These are phyloP conservation scores for Fraxinus excelsior DNA, from an alignment of 257 asterid genomes.

Conservation along the genomic window DNA sequence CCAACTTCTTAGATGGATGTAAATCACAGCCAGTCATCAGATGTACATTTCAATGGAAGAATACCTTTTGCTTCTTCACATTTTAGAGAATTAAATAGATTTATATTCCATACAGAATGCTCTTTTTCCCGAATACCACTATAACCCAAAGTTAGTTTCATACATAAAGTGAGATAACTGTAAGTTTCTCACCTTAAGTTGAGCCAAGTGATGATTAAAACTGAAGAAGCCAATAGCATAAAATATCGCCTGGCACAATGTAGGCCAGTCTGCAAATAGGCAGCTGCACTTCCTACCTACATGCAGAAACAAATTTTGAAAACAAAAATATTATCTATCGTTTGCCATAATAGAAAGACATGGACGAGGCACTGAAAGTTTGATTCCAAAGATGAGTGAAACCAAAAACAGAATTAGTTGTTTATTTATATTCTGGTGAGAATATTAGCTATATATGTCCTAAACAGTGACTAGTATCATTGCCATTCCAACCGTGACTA, in stretches of 20 bases:
- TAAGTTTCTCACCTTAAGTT: slow-evolving; percentile 67
- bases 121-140: background rate
- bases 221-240: slow-evolving; percentile 66
- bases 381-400: background rate
- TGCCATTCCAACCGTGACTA: background rate
- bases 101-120: background rate
- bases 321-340: background rate
- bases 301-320: slow-evolving; percentile 13
- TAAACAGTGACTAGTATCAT: background rate
- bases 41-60: background rate
- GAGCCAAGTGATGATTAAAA: slow-evolving; percentile 81
- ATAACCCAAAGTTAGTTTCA: background rate
- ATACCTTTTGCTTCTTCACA: background rate
- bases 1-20: background rate
- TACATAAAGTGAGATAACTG: background rate
- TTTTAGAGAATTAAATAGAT: background rate
- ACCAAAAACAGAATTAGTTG: background rate
- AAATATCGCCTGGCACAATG: slow-evolving; percentile 55
- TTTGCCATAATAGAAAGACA: background rate
- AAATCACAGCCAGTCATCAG: background rate
- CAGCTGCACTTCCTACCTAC: slow-evolving; percentile 95
- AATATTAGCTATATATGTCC: background rate
- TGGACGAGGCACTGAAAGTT: background rate
- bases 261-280: slow-evolving; percentile 73
- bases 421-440: background rate